Conservation (phyloP, 1,139 yeast species). For the Lodderomyces pseudojiufengensis region DNA sequence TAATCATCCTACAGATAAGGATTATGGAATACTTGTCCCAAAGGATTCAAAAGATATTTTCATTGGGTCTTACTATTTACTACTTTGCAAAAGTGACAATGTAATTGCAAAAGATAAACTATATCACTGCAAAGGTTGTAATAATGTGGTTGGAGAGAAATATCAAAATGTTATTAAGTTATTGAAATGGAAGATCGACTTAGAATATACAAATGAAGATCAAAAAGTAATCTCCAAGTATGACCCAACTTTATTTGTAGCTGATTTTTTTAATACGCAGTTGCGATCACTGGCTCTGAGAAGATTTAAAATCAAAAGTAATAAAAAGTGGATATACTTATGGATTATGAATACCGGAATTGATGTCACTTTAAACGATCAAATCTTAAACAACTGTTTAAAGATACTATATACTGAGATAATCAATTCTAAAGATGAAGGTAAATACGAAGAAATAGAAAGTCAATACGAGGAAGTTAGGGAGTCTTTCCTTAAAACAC, state of each 20-base stretch:
- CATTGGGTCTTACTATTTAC: constrained; percentile 58
- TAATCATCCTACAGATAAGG: constrained; percentile 18
- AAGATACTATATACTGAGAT: constrained; percentile 30
- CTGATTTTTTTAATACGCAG: constrained; percentile 40
- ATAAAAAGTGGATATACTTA: constrained; percentile 58
- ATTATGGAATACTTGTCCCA: constrained; percentile 46
- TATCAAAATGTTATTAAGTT: constrained; percentile 29
- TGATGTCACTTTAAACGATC: constrained; percentile 21
- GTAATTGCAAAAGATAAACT: constrained; percentile 7
- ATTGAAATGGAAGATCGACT: constrained; percentile 57
- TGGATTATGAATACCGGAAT: constrained; percentile 61
- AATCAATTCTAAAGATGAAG: not conserved
- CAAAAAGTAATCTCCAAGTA: constrained; percentile 14
- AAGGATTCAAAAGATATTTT: constrained; percentile 34
- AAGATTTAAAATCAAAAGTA: constrained; percentile 56
- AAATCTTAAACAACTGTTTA: constrained; percentile 25
- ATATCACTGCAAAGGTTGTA: constrained; percentile 31
- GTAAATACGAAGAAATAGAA: constrained; percentile 27
- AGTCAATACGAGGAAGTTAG: constrained; percentile 19
- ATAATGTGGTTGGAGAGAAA: constrained; percentile 29
- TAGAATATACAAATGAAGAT: constrained; percentile 19
- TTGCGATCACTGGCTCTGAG: constrained; percentile 47
- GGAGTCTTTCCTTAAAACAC: not conserved
- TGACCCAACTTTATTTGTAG: constrained; percentile 33
- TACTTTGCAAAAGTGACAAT: constrained; percentile 29